Percentiles rank a stretch among this genome's conserved stretches.
Evolutionary conservation across 495 filamentous ascomycete genomes (phyloP).

Genomic region (Penicillium argentinense): DNA sequence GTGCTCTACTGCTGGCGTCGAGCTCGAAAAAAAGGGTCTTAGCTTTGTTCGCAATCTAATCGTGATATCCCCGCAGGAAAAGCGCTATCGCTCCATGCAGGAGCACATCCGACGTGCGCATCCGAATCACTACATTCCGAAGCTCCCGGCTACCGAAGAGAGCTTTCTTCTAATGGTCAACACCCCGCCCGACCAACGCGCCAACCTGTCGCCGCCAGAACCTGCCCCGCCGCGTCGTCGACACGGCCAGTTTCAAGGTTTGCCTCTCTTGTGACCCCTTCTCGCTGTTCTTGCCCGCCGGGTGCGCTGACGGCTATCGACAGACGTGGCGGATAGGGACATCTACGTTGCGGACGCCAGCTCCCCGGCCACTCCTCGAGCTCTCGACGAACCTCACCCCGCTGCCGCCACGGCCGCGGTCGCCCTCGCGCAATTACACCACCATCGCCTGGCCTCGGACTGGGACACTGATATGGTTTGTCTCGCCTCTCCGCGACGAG

Average conservation of each 20-base stretch:
- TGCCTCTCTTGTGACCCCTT: not conserved
- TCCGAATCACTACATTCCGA: conserved; percentile 96
- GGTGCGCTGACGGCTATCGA: conserved; percentile 31
- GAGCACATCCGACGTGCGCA: conserved; percentile 98
- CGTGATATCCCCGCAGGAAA: conserved; percentile 62
- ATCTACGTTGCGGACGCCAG: conserved; percentile 65
- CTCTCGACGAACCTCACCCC: conserved; percentile 69
- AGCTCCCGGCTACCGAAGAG: conserved; percentile 97
- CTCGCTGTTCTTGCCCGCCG: not conserved
- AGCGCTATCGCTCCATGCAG: conserved; percentile 98
- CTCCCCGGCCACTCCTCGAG: conserved; percentile 69
- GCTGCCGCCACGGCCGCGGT: conserved; percentile 78
- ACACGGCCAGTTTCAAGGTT: conserved; percentile 30
- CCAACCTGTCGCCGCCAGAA: conserved; percentile 56
- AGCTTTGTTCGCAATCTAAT: conserved; percentile 21
- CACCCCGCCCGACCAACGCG: conserved; percentile 77
- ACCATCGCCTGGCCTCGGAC: conserved; percentile 74
- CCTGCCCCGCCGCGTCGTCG: conserved; percentile 37
- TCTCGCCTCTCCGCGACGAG: conserved; percentile 7
- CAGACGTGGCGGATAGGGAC: conserved; percentile 48
- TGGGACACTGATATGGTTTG: conserved; percentile 84
- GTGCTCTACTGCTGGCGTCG: no score
- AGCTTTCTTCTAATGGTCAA: conserved; percentile 96
- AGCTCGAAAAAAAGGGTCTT: no score
- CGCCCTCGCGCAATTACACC: conserved; percentile 83